Percentiles rank a stretch among this genome's conserved stretches.
These are phyloP conservation scores for Alnus glutinosa DNA, from an alignment of 306 rosid genomes.

Conservation along the genomic window DNA sequence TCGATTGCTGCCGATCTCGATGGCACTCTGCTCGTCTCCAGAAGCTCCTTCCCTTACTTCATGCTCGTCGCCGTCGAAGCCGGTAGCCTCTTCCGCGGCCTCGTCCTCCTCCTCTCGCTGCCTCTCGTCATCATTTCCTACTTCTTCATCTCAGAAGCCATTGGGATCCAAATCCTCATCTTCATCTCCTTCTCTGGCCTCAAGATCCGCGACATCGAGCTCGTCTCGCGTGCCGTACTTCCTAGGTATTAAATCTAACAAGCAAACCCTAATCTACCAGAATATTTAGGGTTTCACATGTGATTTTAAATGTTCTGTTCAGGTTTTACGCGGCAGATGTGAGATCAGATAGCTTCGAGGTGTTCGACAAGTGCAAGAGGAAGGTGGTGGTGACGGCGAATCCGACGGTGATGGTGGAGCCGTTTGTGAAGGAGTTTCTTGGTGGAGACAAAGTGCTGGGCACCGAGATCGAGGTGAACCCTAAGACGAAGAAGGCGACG, in stretches of 20 bases:
- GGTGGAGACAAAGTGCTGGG: constrained; percentile 91
- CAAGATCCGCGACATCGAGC: constrained; percentile 90
- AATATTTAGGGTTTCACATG: background rate
- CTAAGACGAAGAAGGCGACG: constrained; percentile 92
- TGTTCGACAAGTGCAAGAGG: constrained; percentile 79
- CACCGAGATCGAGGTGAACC: constrained; percentile 89
- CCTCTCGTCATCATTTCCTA: constrained; percentile 75
- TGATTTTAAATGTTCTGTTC: background rate
- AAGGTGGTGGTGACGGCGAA: constrained; percentile 94
- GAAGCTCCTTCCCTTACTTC: constrained; percentile 92
- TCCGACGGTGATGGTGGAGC: constrained; percentile 93
- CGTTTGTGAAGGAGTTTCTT: constrained; percentile 77
- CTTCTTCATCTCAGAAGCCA: constrained; percentile 80
- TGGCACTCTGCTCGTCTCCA: constrained; percentile 73
- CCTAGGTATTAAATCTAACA: constrained; percentile 49
- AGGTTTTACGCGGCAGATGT: constrained; percentile 94
- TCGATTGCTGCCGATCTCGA: constrained; percentile 94
- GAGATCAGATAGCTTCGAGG: constrained; percentile 82
- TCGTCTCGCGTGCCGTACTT: constrained; percentile 85
- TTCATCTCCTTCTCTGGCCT: constrained; percentile 88
- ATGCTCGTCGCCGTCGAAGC: constrained; percentile 97
- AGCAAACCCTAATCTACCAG: background rate
- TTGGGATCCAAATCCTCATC: constrained; percentile 94
- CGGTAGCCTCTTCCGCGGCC: constrained; percentile 88
- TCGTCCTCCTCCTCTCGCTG: constrained; percentile 78